phyloP scores from a whole-genome alignment of 129 eudicot species.

The Cynara cardunculus region DNA sequence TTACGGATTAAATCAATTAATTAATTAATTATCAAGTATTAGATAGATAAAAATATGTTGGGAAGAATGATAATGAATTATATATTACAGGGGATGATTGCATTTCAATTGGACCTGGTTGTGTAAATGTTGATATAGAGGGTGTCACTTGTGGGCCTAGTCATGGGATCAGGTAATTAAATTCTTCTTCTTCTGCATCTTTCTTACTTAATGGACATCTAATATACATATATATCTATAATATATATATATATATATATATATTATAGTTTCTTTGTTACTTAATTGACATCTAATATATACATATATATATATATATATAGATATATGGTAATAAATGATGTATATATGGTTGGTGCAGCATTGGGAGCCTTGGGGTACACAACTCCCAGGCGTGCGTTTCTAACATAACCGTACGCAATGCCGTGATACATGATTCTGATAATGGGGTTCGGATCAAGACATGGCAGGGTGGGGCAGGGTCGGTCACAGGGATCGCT shows the following conservation, averaged over 20 bases:
- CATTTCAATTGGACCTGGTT: constrained; percentile 90
- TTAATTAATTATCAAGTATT: not conserved
- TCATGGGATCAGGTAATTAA: constrained; percentile 83
- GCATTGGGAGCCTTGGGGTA: constrained; percentile 94
- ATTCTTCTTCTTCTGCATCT: no score
- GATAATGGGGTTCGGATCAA: constrained; percentile 95
- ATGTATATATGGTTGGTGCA: constrained; percentile 7
- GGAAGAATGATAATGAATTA: no score
- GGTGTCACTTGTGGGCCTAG: constrained; percentile 90
- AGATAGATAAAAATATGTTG: no score
- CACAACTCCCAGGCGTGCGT: constrained; percentile 89
- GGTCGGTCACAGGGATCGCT: constrained; percentile 77
- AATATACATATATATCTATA: no score
- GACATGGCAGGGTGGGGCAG: constrained; percentile 98
- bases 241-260: no score
- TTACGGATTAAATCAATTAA: no score
- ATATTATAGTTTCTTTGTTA: not conserved
- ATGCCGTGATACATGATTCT: constrained; percentile 67
- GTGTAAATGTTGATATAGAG: constrained; percentile 69
- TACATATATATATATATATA: not conserved
- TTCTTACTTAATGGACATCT: no score
- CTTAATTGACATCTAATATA: not conserved
- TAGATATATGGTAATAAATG: no score
- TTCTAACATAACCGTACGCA: constrained; percentile 78
- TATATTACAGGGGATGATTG: constrained; percentile 80